Evolutionary conservation across 2,329 filamentous ascomycete genomes (phyloP).

Genomic region (Magnaporthales sp.): DNA sequence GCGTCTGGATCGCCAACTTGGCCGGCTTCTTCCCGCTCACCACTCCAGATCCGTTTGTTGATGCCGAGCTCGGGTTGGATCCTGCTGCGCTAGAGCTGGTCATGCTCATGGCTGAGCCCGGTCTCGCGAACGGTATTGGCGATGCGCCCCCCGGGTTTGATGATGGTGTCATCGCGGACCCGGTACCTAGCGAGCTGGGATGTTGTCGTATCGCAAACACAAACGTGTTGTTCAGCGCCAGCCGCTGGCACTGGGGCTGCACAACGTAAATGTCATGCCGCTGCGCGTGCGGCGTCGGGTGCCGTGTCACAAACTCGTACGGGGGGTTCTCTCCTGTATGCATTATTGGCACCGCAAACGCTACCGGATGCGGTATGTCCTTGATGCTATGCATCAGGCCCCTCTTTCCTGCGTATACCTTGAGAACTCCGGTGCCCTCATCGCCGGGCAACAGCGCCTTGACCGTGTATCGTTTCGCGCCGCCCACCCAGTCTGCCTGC

Average conservation of each 20-base stretch:
- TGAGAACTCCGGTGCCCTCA: slow-evolving; percentile 79
- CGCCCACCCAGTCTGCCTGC: slow-evolving; percentile 84
- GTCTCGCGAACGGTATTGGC: slow-evolving; percentile 54
- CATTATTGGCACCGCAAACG: slow-evolving; percentile 79
- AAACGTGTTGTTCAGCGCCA: slow-evolving; percentile 94
- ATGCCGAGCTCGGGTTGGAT: slow-evolving; percentile 37
- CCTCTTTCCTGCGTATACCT: slow-evolving; percentile 87
- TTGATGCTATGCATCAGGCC: slow-evolving; percentile 97
- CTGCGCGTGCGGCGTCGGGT: slow-evolving; percentile 96
- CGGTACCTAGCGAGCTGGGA: slow-evolving; percentile 45
- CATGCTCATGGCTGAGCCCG: slow-evolving; percentile 57
- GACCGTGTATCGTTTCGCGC: slow-evolving; percentile 83
- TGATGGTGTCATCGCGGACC: slow-evolving; percentile 31
- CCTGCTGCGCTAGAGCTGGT: slow-evolving; percentile 47
- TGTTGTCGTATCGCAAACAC: slow-evolving; percentile 95
- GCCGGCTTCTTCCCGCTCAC: slow-evolving; percentile 71
- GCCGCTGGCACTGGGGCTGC: slow-evolving; percentile 81
- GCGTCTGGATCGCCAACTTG: slow-evolving; percentile 90
- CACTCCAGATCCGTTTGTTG: slow-evolving; percentile 31
- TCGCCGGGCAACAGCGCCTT: slow-evolving; percentile 89
- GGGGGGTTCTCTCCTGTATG: slow-evolving; percentile 89
- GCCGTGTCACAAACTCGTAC: slow-evolving; percentile 86
- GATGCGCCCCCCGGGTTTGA: slow-evolving; percentile 39
- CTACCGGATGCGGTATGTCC: slow-evolving; percentile 87
- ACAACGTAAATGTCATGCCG: slow-evolving; percentile 94